A percentile compares a stretch with the other conserved stretches of the same genome.
These are phyloP conservation scores for Filobasidium floriforme DNA, from an alignment of 768 basidiomycete species.

Conservation along the genomic window DNA sequence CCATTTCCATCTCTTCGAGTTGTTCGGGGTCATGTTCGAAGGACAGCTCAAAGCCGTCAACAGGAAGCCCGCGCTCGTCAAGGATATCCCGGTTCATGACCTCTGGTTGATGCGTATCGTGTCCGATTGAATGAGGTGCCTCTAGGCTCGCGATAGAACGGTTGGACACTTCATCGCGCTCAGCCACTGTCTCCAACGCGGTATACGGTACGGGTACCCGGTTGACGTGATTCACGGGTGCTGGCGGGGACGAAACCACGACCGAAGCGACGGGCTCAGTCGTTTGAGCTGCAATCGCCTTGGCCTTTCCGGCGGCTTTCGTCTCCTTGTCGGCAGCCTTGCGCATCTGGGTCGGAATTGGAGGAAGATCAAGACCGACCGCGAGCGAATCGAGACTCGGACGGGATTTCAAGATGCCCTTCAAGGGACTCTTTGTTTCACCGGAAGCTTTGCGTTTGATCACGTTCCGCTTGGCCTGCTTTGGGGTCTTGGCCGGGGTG, in stretches of 20 bases:
- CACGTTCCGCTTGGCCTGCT: slow-evolving; percentile 6
- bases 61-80: slow-evolving; percentile 2
- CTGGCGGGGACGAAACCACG: no score
- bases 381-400: slow-evolving; percentile 11
- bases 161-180: background rate
- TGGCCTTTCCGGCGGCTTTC: slow-evolving; percentile 11
- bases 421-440: slow-evolving; percentile 13
- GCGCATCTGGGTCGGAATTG: slow-evolving; percentile 15
- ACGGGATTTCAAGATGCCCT: slow-evolving; percentile 19
- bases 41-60: background rate
- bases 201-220: background rate
- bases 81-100: background rate
- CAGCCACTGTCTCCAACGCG: background rate
- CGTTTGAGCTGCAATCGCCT: slow-evolving; percentile 1
- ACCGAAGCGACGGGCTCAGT: background rate
- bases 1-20: slow-evolving; percentile 24
- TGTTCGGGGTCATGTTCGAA: slow-evolving; percentile 9
- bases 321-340: slow-evolving; percentile 14
- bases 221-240: no score
- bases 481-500: slow-evolving; percentile 8
- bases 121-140: background rate
- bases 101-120: background rate
- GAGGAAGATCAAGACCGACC: slow-evolving; percentile 19
- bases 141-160: background rate
- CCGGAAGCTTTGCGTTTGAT: slow-evolving; percentile 8